Evolutionary conservation across 495 filamentous ascomycete species (phyloP).

Genomic region (Aspergillus steynii): DNA sequence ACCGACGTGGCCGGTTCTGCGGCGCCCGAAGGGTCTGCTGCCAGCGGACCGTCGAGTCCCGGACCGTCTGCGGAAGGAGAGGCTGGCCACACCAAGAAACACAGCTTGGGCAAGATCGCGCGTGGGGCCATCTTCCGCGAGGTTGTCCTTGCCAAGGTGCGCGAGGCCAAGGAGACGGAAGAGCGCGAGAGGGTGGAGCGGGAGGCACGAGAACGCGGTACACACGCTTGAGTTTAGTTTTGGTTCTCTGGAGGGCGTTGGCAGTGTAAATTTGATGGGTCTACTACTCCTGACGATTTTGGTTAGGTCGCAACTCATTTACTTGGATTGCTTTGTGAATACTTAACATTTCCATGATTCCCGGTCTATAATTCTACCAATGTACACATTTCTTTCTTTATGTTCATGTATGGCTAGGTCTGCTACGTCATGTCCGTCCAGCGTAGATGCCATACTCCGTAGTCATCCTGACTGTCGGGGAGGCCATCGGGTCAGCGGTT

Average conservation of each 20-base stretch:
- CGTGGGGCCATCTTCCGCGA: constrained; percentile 94
- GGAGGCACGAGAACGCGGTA: constrained; percentile 43
- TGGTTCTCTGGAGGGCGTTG: constrained; percentile 10
- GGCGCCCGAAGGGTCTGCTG: neutral
- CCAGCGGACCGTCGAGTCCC: neutral
- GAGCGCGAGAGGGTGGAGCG: constrained; percentile 67
- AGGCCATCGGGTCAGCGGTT: neutral
- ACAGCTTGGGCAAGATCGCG: constrained; percentile 71
- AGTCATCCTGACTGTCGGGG: no score
- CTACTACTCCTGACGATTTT: constrained; percentile 12
- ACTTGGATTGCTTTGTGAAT: constrained; percentile 20
- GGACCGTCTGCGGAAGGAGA: constrained; percentile 22
- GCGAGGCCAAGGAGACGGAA: constrained; percentile 87
- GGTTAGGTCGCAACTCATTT: constrained; percentile 12
- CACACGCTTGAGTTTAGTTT: constrained; percentile 26
- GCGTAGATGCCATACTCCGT: no score
- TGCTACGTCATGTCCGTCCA: no score
- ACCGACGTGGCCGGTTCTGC: constrained; percentile 39
- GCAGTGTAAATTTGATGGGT: constrained; percentile 5
- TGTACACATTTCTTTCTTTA: constrained; percentile 7
- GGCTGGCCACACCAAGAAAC: constrained; percentile 50
- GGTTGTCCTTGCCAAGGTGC: constrained; percentile 95
- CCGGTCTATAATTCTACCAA: constrained; percentile 22
- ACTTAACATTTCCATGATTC: constrained; percentile 26
- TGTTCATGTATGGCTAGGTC: neutral